These are phyloP conservation scores for Phytophthora hybrid DNA, from an alignment of 352 stramenopile genomes.

Conservation along the genomic window DNA sequence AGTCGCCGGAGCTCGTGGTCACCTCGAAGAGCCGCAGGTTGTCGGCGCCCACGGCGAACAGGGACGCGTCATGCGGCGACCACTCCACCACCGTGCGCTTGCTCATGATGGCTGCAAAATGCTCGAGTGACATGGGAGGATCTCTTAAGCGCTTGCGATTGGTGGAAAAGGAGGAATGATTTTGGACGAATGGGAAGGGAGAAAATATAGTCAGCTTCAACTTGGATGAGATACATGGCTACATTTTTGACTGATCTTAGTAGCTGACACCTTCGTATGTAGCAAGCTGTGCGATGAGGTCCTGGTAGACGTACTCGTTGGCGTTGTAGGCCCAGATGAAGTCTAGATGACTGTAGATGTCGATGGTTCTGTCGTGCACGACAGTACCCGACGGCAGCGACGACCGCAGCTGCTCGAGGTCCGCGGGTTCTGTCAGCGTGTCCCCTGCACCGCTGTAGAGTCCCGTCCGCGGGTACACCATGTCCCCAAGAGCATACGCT, in stretches of 20 bases:
- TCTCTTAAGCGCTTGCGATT: conserved; percentile 7
- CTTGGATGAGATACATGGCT: neutral
- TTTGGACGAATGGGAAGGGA: conserved; percentile 21
- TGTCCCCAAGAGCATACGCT: conserved; percentile 31
- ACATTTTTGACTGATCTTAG: conserved; percentile 2
- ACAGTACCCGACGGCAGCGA: conserved; percentile 45
- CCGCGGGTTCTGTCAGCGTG: conserved; percentile 36
- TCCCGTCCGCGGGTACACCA: conserved; percentile 48
- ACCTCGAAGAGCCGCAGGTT: conserved; percentile 88
- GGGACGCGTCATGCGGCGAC: conserved; percentile 82
- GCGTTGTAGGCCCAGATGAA: conserved; percentile 59
- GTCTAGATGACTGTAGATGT: conserved; percentile 57
- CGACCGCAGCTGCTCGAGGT: conserved; percentile 44
- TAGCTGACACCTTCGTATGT: conserved; percentile 48
- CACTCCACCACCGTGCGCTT: conserved; percentile 87
- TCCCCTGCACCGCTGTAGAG: conserved; percentile 47
- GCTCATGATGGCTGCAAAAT: conserved; percentile 50
- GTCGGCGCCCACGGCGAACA: conserved; percentile 86
- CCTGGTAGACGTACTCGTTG: conserved; percentile 49
- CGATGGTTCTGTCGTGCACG: conserved; percentile 42
- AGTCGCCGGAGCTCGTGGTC: conserved; percentile 34
- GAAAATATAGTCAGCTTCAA: too few species aligned
- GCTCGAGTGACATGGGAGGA: too few species aligned
- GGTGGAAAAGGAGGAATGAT: conserved; percentile 6
- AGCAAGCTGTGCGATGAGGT: conserved; percentile 49